Evolutionary conservation across 2,329 filamentous ascomycete species (phyloP).

Genomic region (Chaetomium sp.): DNA sequence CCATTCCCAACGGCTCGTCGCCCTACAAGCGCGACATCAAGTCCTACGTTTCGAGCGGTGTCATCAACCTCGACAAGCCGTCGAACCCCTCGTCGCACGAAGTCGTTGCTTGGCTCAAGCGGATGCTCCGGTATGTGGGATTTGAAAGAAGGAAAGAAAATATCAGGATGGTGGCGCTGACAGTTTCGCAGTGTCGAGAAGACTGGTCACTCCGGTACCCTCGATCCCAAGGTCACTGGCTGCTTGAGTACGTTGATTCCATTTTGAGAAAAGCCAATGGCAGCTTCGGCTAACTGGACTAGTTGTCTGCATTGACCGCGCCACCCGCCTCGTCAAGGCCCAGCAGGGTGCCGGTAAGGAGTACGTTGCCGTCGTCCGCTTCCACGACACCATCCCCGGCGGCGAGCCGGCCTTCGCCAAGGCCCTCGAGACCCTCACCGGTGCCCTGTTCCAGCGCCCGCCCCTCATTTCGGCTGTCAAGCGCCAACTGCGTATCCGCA

Average conservation of each 20-base stretch:
- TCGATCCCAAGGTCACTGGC: conserved; percentile 89
- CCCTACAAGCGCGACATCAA: conserved; percentile 94
- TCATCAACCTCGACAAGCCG: conserved; percentile 97
- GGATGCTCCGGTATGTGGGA: conserved; percentile 75
- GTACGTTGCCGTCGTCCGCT: conserved; percentile 92
- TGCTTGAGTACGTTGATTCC: conserved; percentile 43
- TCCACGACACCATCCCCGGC: conserved; percentile 93
- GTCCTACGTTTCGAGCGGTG: conserved; percentile 94
- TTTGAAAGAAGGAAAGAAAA: background rate
- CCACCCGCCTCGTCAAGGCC: conserved; percentile 96
- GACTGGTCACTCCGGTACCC: conserved; percentile 96
- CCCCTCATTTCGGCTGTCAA: conserved; percentile 98
- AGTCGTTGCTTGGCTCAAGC: conserved; percentile 99
- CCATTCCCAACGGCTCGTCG: conserved; percentile 89
- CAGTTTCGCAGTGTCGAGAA: conserved; percentile 73
- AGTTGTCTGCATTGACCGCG: conserved; percentile 74
- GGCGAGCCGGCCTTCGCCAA: conserved; percentile 91
- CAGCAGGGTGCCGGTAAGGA: conserved; percentile 99
- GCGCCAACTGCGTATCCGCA: conserved; percentile 96
- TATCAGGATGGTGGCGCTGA: conserved; percentile 15
- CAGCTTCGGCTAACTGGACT: conserved; percentile 13
- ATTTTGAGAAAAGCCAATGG: background rate
- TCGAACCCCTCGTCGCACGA: conserved; percentile 98
- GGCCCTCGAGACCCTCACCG: conserved; percentile 92
- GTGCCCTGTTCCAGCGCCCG: conserved; percentile 94